Conservation (phyloP, 2,329 filamentous ascomycete species). For the Ceratocystis cacaofunesta region DNA sequence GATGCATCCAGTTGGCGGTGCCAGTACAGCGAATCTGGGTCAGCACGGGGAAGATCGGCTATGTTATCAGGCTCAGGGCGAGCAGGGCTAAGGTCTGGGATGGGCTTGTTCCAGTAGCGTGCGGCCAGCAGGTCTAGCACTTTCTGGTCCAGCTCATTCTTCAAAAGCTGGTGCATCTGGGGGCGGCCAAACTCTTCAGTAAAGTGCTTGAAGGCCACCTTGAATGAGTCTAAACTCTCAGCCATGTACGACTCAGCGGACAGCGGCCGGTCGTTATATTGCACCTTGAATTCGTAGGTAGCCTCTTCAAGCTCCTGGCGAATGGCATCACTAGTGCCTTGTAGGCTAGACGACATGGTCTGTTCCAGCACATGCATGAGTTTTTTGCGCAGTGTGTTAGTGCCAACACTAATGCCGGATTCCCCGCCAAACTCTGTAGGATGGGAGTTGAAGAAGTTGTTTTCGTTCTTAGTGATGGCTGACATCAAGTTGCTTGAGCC, state of each 20-base stretch:
- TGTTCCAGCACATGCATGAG: conserved; percentile 94
- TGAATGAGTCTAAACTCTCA: conserved; percentile 88
- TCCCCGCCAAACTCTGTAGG: conserved; percentile 63
- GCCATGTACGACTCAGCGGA: conserved; percentile 94
- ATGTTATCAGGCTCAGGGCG: conserved; percentile 57
- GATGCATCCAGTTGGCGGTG: conserved; percentile 87
- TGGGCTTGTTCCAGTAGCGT: conserved; percentile 92
- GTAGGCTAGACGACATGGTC: conserved; percentile 87
- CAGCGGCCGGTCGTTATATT: conserved; percentile 91
- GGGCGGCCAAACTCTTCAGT: conserved; percentile 76
- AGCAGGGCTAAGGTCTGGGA: conserved; percentile 60
- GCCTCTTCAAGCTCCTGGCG: conserved; percentile 91
- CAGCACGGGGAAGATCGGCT: conserved; percentile 66
- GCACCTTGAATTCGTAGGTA: conserved; percentile 97
- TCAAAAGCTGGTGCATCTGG: conserved; percentile 78
- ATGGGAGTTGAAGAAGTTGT: conserved; percentile 72
- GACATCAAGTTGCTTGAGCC: conserved; percentile 64
- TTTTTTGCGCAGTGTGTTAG: conserved; percentile 77
- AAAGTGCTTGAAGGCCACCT: conserved; percentile 93
- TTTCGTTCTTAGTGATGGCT: conserved; percentile 77
- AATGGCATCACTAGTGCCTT: conserved; percentile 81
- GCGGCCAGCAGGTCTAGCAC: conserved; percentile 86
- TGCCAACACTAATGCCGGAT: conserved; percentile 63
- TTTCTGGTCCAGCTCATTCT: conserved; percentile 84
- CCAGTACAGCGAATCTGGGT: conserved; percentile 79